Evolutionary conservation across 2,329 filamentous ascomycete species (phyloP), one percentile per base, ranked within the genome.

Genomic region (Curvularia sp.): DNA sequence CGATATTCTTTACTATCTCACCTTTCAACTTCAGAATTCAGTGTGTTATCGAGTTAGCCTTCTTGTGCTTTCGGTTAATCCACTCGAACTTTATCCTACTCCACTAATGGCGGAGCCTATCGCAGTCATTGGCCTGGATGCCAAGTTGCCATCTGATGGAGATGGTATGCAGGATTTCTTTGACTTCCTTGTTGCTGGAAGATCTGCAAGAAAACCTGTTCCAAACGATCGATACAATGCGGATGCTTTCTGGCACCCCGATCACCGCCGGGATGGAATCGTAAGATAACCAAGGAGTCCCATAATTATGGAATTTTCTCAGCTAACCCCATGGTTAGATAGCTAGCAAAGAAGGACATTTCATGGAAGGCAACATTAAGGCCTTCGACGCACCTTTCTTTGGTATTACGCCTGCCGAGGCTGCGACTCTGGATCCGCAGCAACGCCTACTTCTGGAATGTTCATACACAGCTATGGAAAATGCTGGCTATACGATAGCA

Each of bases 391-490:
- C 66, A 1, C 55, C 56, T 6, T 68, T 68, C 53, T 71, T 71
- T 28, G 52, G 42, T 2, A 58, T 71, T 15, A 28, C 51, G 5
- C 52, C 59, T 5, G 30, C 49, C 1, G 67, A 71, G 36, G 68
- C 68, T 3, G 50, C 41, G 1, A 36, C 43, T 10, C 60, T 73
- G 49, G 71, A 75, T 48, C 71, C 72, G 1, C 60, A 68, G 27
- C 66, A 70, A 3, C 62, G 70, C 1, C 30, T 51, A 1, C 53
- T 73, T 3, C 57, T 75, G 3, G 72, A 75, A 47, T 60, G 55
- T 2, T 53, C 56, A 9, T 72, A 69, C 42, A 61, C 67, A 30
- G 71, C 70, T 3, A 23, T 74, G 8, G 72, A 74, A 28, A 69
- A 71, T 57, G 60, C 68, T 3, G 66, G 66, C 5, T 61, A 67